These are phyloP conservation scores for Pilasporangium apinafurcum DNA, from an alignment of 352 stramenopile species.

Conservation along the genomic window DNA sequence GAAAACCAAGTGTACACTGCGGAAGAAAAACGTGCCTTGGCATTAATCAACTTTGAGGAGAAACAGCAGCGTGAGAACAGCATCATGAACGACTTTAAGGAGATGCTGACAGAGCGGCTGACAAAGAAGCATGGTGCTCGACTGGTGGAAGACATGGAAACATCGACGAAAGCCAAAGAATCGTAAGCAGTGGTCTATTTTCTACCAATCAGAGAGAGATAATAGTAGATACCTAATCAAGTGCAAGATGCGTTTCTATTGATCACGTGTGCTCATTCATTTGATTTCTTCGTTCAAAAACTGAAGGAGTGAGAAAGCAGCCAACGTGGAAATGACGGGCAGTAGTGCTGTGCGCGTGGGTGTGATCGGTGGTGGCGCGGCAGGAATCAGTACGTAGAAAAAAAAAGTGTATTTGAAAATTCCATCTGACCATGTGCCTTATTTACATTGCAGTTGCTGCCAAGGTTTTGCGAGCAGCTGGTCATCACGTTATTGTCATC, in stretches of 20 bases:
- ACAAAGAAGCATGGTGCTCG: conserved; percentile 86
- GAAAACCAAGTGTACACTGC: conserved; percentile 99
- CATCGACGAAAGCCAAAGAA: conserved; percentile 41
- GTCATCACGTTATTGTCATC: conserved; percentile 66
- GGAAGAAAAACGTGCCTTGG: conserved; percentile 97
- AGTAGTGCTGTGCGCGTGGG: conserved; percentile 27
- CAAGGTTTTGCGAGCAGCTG: conserved; percentile 55
- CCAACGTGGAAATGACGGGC: background rate
- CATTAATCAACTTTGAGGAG: conserved; percentile 98
- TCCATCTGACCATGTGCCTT: conserved; percentile 1
- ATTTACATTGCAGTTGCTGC: conserved; percentile 40
- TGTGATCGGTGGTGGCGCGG: conserved; percentile 65
- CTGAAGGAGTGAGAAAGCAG: background rate
- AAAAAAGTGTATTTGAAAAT: background rate
- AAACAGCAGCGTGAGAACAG: conserved; percentile 98
- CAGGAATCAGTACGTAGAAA: conserved; percentile 58
- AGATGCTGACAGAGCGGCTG: conserved; percentile 86
- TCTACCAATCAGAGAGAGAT: conserved; percentile 5
- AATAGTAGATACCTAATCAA: background rate
- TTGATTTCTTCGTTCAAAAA: too few species aligned
- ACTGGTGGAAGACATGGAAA: conserved; percentile 83
- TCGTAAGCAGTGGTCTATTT: conserved; percentile 1
- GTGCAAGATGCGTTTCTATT: conserved; percentile 4
- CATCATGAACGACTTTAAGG: conserved; percentile 97
- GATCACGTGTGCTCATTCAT: conserved; percentile 1